These are phyloP conservation scores for Dactylis glomerata DNA, from an alignment of 176 grass and related monocot species.

Conservation along the genomic window DNA sequence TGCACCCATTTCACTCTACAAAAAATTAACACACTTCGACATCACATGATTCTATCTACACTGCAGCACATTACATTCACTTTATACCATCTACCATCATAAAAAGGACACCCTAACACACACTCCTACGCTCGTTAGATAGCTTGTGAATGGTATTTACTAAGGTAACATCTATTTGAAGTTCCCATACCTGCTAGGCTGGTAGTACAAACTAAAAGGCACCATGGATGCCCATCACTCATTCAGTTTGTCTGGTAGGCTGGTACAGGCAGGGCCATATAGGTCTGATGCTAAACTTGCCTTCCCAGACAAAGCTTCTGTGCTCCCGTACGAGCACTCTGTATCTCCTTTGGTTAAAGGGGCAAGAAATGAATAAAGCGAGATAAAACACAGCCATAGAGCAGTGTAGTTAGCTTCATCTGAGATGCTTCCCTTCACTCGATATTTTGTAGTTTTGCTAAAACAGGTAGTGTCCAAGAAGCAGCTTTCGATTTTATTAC, in stretches of 20 bases:
- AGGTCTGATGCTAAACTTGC: conserved; percentile 18
- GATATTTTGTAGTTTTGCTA: neutral
- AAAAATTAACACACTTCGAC: neutral
- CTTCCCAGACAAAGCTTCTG: conserved; percentile 2
- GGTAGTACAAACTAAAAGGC: conserved; percentile 1
- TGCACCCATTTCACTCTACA: neutral
- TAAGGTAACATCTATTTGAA: neutral
- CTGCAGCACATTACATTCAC: neutral
- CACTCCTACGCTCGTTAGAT: neutral
- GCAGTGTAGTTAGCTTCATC: neutral
- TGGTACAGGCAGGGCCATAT: neutral
- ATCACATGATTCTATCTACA: neutral
- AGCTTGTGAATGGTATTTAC: neutral
- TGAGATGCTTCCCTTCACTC: neutral
- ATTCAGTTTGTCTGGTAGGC: conserved; percentile 9
- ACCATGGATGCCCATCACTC: neutral
- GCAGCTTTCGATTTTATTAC: neutral
- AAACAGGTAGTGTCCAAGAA: conserved; percentile 20
- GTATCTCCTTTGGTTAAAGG: conserved; percentile 39
- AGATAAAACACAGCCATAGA: neutral
- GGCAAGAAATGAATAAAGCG: conserved; percentile 35
- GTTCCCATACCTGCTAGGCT: neutral
- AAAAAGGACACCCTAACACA: neutral
- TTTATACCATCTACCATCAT: neutral
- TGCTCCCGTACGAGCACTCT: conserved; percentile 10